Conservation (phyloP, 805 yeast species). For the Starmerella sirachaensis region DNA sequence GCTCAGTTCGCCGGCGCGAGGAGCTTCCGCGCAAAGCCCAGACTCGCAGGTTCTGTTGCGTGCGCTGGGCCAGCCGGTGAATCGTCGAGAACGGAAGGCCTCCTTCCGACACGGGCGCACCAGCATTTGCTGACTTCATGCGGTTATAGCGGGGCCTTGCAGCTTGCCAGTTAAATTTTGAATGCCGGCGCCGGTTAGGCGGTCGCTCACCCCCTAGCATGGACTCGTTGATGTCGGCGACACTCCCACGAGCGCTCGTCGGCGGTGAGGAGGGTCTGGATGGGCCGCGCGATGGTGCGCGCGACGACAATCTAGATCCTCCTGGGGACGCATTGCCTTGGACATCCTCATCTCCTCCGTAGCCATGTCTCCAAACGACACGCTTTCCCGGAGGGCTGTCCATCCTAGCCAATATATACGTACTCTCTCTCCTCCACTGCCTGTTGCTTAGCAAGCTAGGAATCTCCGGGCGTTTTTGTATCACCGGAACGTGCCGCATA, state of each 20-base stretch:
- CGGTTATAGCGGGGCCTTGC: constrained; percentile 8
- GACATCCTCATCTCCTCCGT: not conserved
- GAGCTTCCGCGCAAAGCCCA: constrained; percentile 16
- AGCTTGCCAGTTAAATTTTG: constrained; percentile 1
- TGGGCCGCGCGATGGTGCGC: not conserved
- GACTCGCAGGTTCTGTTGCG: constrained; percentile 16
- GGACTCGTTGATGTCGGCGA: not conserved
- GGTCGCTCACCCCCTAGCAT: constrained; percentile 11
- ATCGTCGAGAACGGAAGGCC: constrained; percentile 11
- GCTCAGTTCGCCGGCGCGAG: constrained; percentile 13
- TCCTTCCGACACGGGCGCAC: not conserved
- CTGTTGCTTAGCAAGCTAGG: no score
- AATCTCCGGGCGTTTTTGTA: no score
- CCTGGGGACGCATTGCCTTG: no score
- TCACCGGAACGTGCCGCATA: no score
- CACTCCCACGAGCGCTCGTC: not conserved
- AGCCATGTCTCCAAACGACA: constrained; percentile 1
- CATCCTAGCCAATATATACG: no score
- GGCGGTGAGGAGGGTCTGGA: constrained; percentile 3
- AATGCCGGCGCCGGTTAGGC: constrained; percentile 3
- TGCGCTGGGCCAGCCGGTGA: constrained; percentile 18
- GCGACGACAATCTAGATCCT: no score
- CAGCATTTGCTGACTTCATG: constrained; percentile 2
- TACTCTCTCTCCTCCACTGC: no score
- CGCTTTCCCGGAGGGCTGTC: no score